Percentiles rank a stretch among this genome's conserved stretches.
phyloP scores from a whole-genome alignment of 768 basidiomycete genomes.

The Tephrocybe sp. region DNA sequence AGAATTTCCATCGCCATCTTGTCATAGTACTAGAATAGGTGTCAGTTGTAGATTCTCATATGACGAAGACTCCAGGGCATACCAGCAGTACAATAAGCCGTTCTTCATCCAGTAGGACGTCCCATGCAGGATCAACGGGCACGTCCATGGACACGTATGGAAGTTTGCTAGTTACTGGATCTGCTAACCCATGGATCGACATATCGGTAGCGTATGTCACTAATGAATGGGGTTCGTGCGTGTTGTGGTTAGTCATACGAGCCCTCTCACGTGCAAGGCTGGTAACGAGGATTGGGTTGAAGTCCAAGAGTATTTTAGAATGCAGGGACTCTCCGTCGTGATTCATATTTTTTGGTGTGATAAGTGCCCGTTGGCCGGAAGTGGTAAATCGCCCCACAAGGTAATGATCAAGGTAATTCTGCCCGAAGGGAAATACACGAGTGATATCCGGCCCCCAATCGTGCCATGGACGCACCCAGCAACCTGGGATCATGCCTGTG shows the following conservation, averaged over 20 bases:
- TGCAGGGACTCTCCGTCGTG: too few relatives aligned
- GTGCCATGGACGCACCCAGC: conserved; percentile 9
- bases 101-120: conserved; percentile 36
- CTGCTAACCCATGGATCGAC: conserved; percentile 17
- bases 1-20: conserved; percentile 3
- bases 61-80: conserved; percentile 13
- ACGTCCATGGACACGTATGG: conserved; percentile 23
- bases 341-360: too few relatives aligned
- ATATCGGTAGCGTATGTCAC: background rate
- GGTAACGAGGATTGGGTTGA: too few relatives aligned
- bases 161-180: conserved; percentile 22
- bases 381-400: too few relatives aligned
- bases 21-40: background rate
- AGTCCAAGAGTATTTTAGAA: too few relatives aligned
- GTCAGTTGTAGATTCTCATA: background rate
- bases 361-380: too few relatives aligned
- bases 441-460: conserved; percentile 21
- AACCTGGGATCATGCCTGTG: background rate
- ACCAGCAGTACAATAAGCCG: conserved; percentile 34
- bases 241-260: background rate
- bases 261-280: background rate
- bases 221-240: background rate
- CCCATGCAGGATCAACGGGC: conserved; percentile 1
- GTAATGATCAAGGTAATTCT: conserved; percentile 24
- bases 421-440: conserved; percentile 15